These are phyloP conservation scores for Tuctoria greenei DNA, from an alignment of 176 grass and related monocot species.

Conservation along the genomic window DNA sequence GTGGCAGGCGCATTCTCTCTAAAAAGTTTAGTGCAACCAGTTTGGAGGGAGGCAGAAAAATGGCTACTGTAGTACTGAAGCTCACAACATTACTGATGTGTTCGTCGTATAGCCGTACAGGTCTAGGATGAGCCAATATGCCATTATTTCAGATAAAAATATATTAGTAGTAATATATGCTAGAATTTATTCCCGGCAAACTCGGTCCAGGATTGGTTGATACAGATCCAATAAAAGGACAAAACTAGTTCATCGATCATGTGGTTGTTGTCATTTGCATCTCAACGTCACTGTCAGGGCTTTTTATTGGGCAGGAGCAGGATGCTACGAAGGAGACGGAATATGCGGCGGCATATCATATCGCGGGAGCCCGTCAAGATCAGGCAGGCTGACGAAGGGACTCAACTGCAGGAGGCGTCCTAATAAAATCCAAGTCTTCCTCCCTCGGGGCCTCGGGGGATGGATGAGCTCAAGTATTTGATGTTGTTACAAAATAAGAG, in stretches of 20 bases:
- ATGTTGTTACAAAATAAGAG: too few relatives aligned
- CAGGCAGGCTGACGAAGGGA: too few relatives aligned
- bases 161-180: too few relatives aligned
- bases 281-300: too few relatives aligned
- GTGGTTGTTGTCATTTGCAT: too few relatives aligned
- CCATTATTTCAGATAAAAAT: too few relatives aligned
- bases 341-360: conserved; percentile 55
- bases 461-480: too few relatives aligned
- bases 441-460: not conserved
- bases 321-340: not conserved
- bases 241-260: not conserved
- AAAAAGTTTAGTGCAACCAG: not conserved
- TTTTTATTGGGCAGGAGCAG: not conserved
- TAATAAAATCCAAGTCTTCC: too few relatives aligned
- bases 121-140: conserved; percentile 29
- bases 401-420: not conserved
- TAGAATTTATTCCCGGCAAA: not conserved
- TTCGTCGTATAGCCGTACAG: too few relatives aligned
- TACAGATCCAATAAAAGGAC: conserved; percentile 28
- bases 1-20: not conserved
- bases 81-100: conserved; percentile 3
- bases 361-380: conserved; percentile 14
- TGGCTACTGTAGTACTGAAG: conserved; percentile 24
- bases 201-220: conserved; percentile 23
- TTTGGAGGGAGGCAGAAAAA: conserved; percentile 5